phyloP scores from a whole-genome alignment of 169 alveolate genomes.

The Plasmodium inui region DNA sequence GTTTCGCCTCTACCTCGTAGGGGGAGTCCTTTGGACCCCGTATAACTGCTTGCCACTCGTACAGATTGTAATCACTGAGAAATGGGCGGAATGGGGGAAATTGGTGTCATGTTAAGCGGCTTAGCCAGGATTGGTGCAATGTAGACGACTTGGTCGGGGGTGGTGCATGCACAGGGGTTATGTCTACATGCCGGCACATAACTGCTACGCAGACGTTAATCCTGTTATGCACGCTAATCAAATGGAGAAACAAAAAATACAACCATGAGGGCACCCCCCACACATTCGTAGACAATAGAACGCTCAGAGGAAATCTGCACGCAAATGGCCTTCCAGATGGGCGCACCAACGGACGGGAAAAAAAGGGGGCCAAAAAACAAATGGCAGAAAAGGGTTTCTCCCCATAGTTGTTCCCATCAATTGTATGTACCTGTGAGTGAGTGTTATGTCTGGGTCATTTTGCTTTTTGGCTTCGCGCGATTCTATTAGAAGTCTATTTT shows the following conservation, averaged over 20 bases:
- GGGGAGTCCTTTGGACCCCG: slow-evolving; percentile 95
- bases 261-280: not conserved
- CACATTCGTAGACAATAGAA: not conserved
- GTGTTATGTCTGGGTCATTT: slow-evolving; percentile 82
- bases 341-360: not conserved
- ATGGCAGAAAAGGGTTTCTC: not conserved
- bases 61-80: slow-evolving; percentile 83
- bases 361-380: not conserved
- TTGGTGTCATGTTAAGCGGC: not conserved
- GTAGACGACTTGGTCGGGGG: not conserved
- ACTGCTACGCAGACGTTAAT: not conserved
- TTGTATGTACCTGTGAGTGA: slow-evolving; percentile 74
- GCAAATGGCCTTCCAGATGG: not conserved
- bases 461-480: slow-evolving; percentile 81
- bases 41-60: slow-evolving; percentile 92
- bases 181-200: not conserved
- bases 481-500: slow-evolving; percentile 83
- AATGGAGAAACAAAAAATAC: not conserved
- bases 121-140: not conserved
- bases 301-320: not conserved
- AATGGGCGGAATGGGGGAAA: not conserved
- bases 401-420: not conserved
- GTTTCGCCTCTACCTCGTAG: slow-evolving; percentile 85
- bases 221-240: not conserved
- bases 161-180: not conserved